phyloP scores from a whole-genome alignment of 169 alveolate species.

The Cryptosporidium sp. region DNA sequence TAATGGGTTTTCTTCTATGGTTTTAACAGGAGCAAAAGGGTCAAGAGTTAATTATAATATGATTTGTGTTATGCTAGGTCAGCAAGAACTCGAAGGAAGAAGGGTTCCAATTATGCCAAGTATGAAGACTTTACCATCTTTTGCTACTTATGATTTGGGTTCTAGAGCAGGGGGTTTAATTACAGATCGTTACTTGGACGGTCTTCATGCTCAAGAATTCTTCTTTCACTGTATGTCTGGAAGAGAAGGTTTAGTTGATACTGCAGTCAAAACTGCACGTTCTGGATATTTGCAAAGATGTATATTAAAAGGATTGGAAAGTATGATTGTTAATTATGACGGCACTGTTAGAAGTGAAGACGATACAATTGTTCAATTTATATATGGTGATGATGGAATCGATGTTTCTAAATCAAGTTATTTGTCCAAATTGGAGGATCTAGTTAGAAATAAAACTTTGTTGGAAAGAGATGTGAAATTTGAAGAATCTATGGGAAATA shows the following conservation, averaged over 20 bases:
- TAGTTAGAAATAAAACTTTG: slow-evolving; percentile 78
- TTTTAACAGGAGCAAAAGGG: slow-evolving; percentile 97
- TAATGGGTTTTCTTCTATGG: slow-evolving; percentile 97
- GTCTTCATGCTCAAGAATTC: slow-evolving; percentile 97
- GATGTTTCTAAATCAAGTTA: slow-evolving; percentile 93
- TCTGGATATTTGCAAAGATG: slow-evolving; percentile 98
- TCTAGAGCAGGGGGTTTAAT: slow-evolving; percentile 96
- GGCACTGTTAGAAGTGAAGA: slow-evolving; percentile 97
- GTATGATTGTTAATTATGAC: slow-evolving; percentile 94
- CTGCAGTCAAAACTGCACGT: slow-evolving; percentile 98
- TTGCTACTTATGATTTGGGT: slow-evolving; percentile 94
- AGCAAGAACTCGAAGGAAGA: slow-evolving; percentile 96
- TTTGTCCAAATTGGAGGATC: slow-evolving; percentile 86
- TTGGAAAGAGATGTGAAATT: slow-evolving; percentile 73
- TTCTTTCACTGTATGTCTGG: slow-evolving; percentile 99
- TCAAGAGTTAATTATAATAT: slow-evolving; percentile 93
- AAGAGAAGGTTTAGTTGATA: slow-evolving; percentile 99
- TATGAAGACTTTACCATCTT: slow-evolving; percentile 95
- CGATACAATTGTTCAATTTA: slow-evolving; percentile 94
- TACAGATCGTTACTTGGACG: slow-evolving; percentile 96
- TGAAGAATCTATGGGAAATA: slow-evolving; percentile 21
- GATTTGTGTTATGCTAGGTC: slow-evolving; percentile 94
- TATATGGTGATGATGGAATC: slow-evolving; percentile 98
- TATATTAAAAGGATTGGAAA: slow-evolving; percentile 95
- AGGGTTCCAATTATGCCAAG: slow-evolving; percentile 96